Evolutionary conservation across 169 alveolate genomes (phyloP).

Genomic region (Babesia bigemina): DNA sequence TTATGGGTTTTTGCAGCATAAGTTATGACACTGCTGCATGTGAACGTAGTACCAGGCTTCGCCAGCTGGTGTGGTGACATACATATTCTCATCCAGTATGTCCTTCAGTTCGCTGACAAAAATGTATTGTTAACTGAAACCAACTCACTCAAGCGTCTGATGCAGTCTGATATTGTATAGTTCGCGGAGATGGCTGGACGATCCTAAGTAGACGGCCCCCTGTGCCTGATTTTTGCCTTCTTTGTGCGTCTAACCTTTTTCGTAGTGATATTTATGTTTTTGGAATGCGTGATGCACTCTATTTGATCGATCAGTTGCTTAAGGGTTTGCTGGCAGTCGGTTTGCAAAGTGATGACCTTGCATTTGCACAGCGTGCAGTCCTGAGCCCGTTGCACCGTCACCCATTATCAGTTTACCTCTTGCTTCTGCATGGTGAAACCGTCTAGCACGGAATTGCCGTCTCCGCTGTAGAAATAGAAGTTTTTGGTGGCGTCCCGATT

Average conservation of each 20-base stretch:
- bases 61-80: background rate
- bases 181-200: background rate
- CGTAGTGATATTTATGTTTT: conserved; percentile 5
- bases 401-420: conserved; percentile 2
- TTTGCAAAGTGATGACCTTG: background rate
- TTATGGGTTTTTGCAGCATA: no score
- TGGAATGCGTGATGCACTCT: background rate
- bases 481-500: conserved; percentile 5
- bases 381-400: background rate
- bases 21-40: background rate
- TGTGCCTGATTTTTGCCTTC: background rate
- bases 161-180: conserved; percentile 14
- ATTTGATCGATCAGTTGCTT: conserved; percentile 18
- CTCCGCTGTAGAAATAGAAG: conserved; percentile 65
- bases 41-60: conserved; percentile 25
- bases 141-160: background rate
- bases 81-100: conserved; percentile 1
- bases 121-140: background rate
- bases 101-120: conserved; percentile 16
- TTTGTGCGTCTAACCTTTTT: conserved; percentile 1
- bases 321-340: conserved; percentile 1
- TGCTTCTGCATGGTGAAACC: conserved; percentile 35
- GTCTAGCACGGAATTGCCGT: conserved; percentile 34
- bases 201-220: conserved; percentile 30
- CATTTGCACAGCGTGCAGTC: conserved; percentile 52